These are phyloP conservation scores for Rhinocladiella similis DNA, from an alignment of 2,329 filamentous ascomycete species.

Conservation along the genomic window DNA sequence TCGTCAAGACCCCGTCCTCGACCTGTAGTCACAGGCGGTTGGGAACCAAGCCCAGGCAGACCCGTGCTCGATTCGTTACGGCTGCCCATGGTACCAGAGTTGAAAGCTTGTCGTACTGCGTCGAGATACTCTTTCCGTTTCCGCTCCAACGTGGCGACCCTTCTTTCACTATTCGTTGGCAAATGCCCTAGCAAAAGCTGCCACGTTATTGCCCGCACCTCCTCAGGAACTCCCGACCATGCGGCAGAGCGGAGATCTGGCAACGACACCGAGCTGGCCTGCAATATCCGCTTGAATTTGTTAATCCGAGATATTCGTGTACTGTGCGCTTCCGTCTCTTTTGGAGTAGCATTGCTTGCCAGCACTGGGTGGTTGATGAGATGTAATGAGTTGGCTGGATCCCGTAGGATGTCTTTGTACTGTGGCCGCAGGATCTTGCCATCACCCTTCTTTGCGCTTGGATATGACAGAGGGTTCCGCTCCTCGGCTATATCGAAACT, in stretches of 20 bases:
- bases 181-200: conserved; percentile 92
- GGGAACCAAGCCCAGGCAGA: conserved; percentile 40
- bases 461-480: conserved; percentile 77
- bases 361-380: conserved; percentile 84
- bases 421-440: conserved; percentile 95
- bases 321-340: conserved; percentile 82
- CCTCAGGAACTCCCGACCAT: conserved; percentile 92
- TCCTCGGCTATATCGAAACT: conserved; percentile 95
- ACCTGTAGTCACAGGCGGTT: conserved; percentile 45
- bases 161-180: conserved; percentile 91
- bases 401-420: conserved; percentile 90
- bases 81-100: conserved; percentile 45
- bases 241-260: conserved; percentile 80
- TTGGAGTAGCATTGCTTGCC: conserved; percentile 71
- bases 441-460: conserved; percentile 82
- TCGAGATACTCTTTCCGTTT: conserved; percentile 97
- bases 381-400: conserved; percentile 90
- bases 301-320: conserved; percentile 92
- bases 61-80: conserved; percentile 32
- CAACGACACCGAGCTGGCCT: conserved; percentile 85
- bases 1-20: conserved; percentile 81
- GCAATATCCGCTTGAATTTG: conserved; percentile 95
- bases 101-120: conserved; percentile 72
- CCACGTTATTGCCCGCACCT: conserved; percentile 99
- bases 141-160: conserved; percentile 84